Base-by-base conservation (phyloP, 305 asterid species). In the Vinca major region DNA sequence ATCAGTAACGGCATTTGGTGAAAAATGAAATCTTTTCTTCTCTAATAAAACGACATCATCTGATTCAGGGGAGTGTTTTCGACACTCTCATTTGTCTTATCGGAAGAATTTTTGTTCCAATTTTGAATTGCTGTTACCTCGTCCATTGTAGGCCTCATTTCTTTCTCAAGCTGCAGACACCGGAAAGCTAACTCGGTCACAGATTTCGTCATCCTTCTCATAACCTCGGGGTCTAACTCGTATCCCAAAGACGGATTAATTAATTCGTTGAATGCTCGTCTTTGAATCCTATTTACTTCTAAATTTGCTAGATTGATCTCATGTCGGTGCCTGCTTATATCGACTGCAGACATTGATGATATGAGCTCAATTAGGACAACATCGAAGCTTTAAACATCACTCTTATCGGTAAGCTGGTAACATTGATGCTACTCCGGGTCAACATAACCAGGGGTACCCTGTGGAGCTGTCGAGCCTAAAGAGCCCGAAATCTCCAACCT, bases 371-470 rank as follows among this genome's bases (percentile, higher is more conserved):
- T 12, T 48, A 48, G n/a, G 39, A 90, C 93, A 5, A 90, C 94
- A 0, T 95, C 96, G 4, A 88, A 90, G 70, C 95, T 88, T 21
- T 90, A 90, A 0, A 90, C 94, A 13, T 90, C 92, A 51, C 97
- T 90, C 73, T 80, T 90, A 61, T 79, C 52, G 0, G n/a, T 48
- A 48, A 48, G 52, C 54, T 77, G 87, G 75, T 81, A 86, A 77
- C 84, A 78, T 19, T 76, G 81, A 5, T 86, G 79, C 43, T 88
- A 88, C 54, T 78, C 79, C 0, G 92, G 95, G 58, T 88, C 95
- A 9, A 88, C 90, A 45, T 88, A 86, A 12, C 95, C 95, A 0
- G 87, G 88, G 0, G 95, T 88, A 37, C 95, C 92, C 67, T 86
- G 90, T 1, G 92, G 95, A 40, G 88, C 89, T 0, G 92, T 88